Evolutionary conservation across 2,329 filamentous ascomycete genomes (phyloP), one percentile per base, ranked within the genome.

Genomic region (Fusarium luffae): DNA sequence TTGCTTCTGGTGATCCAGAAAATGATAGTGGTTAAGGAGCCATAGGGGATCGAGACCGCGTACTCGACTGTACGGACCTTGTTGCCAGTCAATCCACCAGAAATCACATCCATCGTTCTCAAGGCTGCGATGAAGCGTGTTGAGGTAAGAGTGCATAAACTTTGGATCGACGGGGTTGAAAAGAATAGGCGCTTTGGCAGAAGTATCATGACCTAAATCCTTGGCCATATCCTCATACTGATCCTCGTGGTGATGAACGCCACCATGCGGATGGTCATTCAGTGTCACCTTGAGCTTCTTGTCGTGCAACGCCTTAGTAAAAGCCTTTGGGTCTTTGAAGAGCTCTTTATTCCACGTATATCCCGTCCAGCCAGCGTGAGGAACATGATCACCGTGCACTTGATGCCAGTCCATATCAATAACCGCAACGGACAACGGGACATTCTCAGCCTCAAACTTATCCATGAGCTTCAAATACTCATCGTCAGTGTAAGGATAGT

Each of bases 31-130:
- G 70, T 90, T 91, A 21, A 90, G 81, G 25, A 90, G 78, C 88
- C 89, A 90, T 0, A 91, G 79, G 0, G 89, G 89, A 74, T 90
- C 89, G 4, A 90, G 79, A 3, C 87, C 87, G 0, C 83, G 84
- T 8, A 89, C 81, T 34, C 3, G 87, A 87, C 63, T 66, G 59
- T 82, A 79, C 4, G 80, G 78, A 2, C 89, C 89, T 75, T 90
- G 89, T 75, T 91, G 89, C 88, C 88, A 91, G 74, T 91, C 89
- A 28, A 90, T 82, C 89, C 89, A 91, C 87, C 88, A 90, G 59
- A 91, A 89, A 71, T 90, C 88, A 23, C 84, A 82, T 2, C 86
- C 88, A 11, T 86, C 79, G 2, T 84, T 79, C 65, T 90, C 88
- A 28, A 90, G 79, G 16, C 81, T 78, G 14, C 84, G 81, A 60